These are phyloP conservation scores for Wickerhamomyces xylosicus DNA, from an alignment of 805 yeast genomes.

Conservation along the genomic window DNA sequence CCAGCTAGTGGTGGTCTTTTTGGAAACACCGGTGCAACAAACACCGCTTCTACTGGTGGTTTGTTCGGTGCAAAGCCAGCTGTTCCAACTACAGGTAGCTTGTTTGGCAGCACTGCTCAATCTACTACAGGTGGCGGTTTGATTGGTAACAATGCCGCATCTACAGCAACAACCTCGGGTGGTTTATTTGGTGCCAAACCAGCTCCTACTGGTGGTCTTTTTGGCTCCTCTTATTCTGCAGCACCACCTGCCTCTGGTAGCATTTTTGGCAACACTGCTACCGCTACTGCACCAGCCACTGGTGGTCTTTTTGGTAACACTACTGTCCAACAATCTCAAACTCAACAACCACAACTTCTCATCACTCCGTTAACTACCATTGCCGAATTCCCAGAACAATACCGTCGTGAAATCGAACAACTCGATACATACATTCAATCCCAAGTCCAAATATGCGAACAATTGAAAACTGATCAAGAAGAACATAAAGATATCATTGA, in stretches of 20 bases:
- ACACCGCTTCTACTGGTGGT: slow-evolving; percentile 5
- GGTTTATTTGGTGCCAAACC: slow-evolving; percentile 23
- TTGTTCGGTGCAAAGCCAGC: slow-evolving; percentile 16
- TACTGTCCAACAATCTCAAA: slow-evolving; percentile 21
- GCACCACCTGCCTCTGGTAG: slow-evolving; percentile 3
- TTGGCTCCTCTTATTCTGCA: slow-evolving; percentile 4
- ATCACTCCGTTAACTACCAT: slow-evolving; percentile 69
- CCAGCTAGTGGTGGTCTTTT: slow-evolving; percentile 12
- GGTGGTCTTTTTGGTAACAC: slow-evolving; percentile 23
- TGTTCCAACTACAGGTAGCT: slow-evolving; percentile 16
- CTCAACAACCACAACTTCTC: slow-evolving; percentile 32
- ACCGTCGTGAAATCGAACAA: slow-evolving; percentile 59
- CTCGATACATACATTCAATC: slow-evolving; percentile 63
- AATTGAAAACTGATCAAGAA: slow-evolving; percentile 47
- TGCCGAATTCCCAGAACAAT: slow-evolving; percentile 61
- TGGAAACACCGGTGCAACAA: slow-evolving; percentile 2
- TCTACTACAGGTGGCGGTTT: slow-evolving; percentile 9
- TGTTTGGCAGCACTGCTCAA: slow-evolving; percentile 19
- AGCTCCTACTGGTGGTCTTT: slow-evolving; percentile 5
- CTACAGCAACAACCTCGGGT: slow-evolving; percentile 13
- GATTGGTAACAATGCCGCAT: slow-evolving; percentile 14
- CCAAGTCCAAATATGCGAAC: slow-evolving; percentile 65
- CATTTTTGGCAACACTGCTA: slow-evolving; percentile 7
- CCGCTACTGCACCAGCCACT: slow-evolving; percentile 5
- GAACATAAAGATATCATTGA: slow-evolving; percentile 55